Percentiles rank a stretch among this genome's conserved stretches.
Evolutionary conservation across 1,284 basidiomycete genomes (phyloP).

Genomic region (Cystobasidium sp.): DNA sequence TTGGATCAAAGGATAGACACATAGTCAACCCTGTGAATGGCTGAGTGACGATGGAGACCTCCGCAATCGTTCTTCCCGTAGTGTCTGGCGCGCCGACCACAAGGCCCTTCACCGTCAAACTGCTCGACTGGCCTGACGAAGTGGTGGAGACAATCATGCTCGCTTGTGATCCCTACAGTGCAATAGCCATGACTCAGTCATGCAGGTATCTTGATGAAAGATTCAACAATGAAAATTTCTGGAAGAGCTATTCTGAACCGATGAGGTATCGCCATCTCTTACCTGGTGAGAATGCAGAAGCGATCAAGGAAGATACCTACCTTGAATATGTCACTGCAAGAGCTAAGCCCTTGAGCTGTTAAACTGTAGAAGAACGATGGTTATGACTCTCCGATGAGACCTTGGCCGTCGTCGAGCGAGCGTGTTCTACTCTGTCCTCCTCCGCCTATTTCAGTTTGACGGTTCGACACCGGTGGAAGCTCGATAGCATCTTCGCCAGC

Average conservation of each 20-base stretch:
- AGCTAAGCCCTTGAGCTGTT: slow-evolving; percentile 12
- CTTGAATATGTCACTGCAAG: slow-evolving; percentile 23
- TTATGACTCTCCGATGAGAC: too few species aligned
- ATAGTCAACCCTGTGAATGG: too few species aligned
- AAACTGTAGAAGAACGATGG: background rate
- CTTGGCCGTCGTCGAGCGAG: too few species aligned
- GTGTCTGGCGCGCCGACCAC: background rate
- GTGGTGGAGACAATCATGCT: slow-evolving; percentile 23
- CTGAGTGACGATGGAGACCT: too few species aligned
- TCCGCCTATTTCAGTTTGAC: background rate
- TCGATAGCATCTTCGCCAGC: background rate
- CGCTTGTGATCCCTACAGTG: slow-evolving; percentile 26
- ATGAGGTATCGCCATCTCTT: background rate
- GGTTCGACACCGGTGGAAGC: background rate
- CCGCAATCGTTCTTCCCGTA: background rate
- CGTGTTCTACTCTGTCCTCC: background rate
- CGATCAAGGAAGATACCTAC: slow-evolving; percentile 15
- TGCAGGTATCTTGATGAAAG: slow-evolving; percentile 17
- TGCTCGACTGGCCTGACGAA: slow-evolving; percentile 17
- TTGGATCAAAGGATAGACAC: too few species aligned
- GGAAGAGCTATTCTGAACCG: slow-evolving; percentile 17
- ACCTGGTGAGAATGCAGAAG: slow-evolving; percentile 3
- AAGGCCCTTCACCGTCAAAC: background rate
- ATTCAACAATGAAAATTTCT: slow-evolving; percentile 28
- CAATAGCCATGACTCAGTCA: slow-evolving; percentile 20